Percentiles rank a stretch among this genome's conserved stretches.
These are phyloP conservation scores for Paxillus involutus DNA, from an alignment of 768 basidiomycete species.

Conservation along the genomic window DNA sequence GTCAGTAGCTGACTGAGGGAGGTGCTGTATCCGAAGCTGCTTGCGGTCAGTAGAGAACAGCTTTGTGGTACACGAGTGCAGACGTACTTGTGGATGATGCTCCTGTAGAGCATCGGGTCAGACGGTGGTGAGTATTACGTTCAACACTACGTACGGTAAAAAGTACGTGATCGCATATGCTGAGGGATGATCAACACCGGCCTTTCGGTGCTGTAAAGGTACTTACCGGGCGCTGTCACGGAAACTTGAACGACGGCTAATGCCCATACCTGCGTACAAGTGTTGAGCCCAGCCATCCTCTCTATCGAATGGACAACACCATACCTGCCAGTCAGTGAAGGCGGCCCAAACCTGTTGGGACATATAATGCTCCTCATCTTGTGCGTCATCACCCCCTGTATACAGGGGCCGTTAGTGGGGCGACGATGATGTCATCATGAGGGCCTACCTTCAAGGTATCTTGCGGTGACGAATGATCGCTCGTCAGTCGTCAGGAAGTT, in stretches of 20 bases:
- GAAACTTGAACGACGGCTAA: conserved; percentile 52
- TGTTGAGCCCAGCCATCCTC: neutral
- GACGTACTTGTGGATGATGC: conserved; percentile 53
- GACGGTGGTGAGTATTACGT: neutral
- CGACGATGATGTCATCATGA: neutral
- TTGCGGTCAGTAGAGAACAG: neutral
- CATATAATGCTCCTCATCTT: conserved; percentile 61
- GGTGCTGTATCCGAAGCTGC: conserved; percentile 57
- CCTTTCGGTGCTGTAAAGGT: neutral
- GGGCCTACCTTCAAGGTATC: conserved; percentile 48
- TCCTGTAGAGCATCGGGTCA: conserved; percentile 33
- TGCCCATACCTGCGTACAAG: neutral
- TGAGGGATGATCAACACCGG: conserved; percentile 17
- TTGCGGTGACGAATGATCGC: conserved; percentile 45
- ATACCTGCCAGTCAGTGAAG: conserved; percentile 63
- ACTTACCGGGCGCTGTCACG: conserved; percentile 57
- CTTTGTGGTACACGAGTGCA: neutral
- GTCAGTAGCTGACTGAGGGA: conserved; percentile 65
- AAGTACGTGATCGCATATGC: conserved; percentile 74
- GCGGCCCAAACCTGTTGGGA: conserved; percentile 53
- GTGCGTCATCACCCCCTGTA: conserved; percentile 51
- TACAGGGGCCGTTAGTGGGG: conserved; percentile 37
- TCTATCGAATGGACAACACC: conserved; percentile 10
- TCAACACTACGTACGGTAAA: conserved; percentile 52
- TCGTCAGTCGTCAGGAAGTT: conserved; percentile 63